phyloP scores from a whole-genome alignment of 805 yeast species.

The Ogataea haglerorum region DNA sequence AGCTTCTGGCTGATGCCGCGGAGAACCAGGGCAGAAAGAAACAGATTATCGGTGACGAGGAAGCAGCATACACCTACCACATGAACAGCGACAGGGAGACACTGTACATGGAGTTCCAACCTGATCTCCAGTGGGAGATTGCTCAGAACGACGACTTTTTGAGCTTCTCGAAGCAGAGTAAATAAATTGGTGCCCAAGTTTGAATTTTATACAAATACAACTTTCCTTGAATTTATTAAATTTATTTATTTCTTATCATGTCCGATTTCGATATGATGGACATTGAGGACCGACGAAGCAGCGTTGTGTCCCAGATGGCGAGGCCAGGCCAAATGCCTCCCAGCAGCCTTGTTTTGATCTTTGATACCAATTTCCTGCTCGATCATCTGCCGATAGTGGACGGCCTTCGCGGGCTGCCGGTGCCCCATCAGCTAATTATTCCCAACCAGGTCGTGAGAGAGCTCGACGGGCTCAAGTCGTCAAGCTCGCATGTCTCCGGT shows the following conservation, averaged over 20 bases:
- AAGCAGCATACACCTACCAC: slow-evolving; percentile 62
- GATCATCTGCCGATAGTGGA: slow-evolving; percentile 63
- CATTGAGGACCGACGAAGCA: slow-evolving; percentile 3
- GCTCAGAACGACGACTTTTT: slow-evolving; percentile 28
- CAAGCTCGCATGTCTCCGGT: slow-evolving; percentile 30
- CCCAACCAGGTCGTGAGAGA: slow-evolving; percentile 73
- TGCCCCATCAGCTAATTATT: slow-evolving; percentile 48
- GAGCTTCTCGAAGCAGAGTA: slow-evolving; percentile 21
- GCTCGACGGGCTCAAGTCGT: slow-evolving; percentile 74
- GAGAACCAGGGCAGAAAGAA: slow-evolving; percentile 39
- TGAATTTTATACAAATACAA: no score
- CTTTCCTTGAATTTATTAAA: background rate
- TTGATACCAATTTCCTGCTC: slow-evolving; percentile 82
- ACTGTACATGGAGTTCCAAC: slow-evolving; percentile 69
- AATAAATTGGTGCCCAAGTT: background rate
- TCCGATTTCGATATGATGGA: slow-evolving; percentile 3
- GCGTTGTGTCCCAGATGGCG: background rate
- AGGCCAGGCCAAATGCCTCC: background rate
- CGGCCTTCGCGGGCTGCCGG: slow-evolving; percentile 41
- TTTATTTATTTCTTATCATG: background rate
- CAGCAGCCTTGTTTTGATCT: slow-evolving; percentile 42
- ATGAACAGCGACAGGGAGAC: slow-evolving; percentile 64
- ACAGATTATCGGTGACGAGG: slow-evolving; percentile 51
- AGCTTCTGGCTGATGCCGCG: slow-evolving; percentile 57
- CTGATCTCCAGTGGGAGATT: slow-evolving; percentile 55